Evolutionary conservation across 495 filamentous ascomycete genomes (phyloP), one percentile per base, ranked within the genome.

Genomic region (Friedmanniomyces endolithicus): DNA sequence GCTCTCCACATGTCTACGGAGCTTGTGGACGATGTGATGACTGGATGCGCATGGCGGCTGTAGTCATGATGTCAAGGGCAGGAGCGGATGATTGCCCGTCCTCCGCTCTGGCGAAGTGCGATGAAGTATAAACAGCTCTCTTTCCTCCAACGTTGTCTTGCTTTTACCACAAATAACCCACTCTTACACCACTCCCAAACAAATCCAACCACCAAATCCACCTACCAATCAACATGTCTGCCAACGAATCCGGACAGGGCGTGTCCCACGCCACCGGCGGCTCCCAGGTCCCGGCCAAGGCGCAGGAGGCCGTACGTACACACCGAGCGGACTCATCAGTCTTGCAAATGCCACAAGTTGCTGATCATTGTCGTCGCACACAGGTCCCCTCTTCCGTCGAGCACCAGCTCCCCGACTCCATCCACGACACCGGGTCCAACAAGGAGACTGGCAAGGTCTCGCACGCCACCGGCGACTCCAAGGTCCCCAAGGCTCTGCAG

Each of bases 381-480:
- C 37, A 57, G 49, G 49, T 53, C 20, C 50, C 56, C 39, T 11
- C 17, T 6, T 19, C 14, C 3, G 45, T 54, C 27, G 50, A 50
- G 50, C 19, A 59, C 46, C 23, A 55, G 31, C 17, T 50, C 11
- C 48, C 45, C 31, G 51, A 43, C 48, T 23, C 63, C 29, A 51
- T 61, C 24, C 64, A 64, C 50, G 60, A 65, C 57, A 64, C 63
- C 17, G 61, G 63, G 33, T 34, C n/a, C 33, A 53, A 56, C 43
- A 57, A 48, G 19, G 41, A 50, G 47, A 47, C 50, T 14, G 55
- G 59, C 27, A 48, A 56, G 45, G 46, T 62, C 34, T 60, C 62
- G n/a, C 64, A 68, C 48, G 66, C 66, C 24, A 54, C 56, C 39
- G 59, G 62, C n/a, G 57, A 48, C 8, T 62, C 57, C 33, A 63